A percentile compares a stretch with the other conserved stretches of the same genome.
These are phyloP conservation scores for Cymodocea nodosa DNA, from an alignment of 116 monocot genomes.

Conservation along the genomic window DNA sequence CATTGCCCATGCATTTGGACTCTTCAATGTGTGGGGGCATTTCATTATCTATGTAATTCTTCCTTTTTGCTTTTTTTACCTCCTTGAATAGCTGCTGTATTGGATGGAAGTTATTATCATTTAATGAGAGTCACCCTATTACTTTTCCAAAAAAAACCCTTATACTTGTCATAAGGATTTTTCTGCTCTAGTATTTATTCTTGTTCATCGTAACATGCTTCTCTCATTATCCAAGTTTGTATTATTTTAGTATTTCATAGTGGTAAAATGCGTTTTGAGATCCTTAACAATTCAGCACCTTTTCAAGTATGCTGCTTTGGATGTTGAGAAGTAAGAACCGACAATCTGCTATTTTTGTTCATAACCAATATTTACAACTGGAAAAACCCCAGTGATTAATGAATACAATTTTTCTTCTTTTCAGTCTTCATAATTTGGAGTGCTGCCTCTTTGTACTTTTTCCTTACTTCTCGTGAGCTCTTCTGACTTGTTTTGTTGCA, in stretches of 20 bases:
- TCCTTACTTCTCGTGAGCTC: slow-evolving; percentile 95
- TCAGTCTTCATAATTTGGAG: slow-evolving; percentile 93
- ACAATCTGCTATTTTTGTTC: background rate
- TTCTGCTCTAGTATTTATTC: too few species aligned
- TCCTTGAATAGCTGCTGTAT: too few species aligned
- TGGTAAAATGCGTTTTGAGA: slow-evolving; percentile 8
- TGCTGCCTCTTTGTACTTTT: slow-evolving; percentile 98
- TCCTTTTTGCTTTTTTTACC: too few species aligned
- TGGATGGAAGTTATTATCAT: too few species aligned
- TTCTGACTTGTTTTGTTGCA: slow-evolving; percentile 1
- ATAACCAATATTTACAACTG: background rate
- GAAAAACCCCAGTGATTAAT: background rate
- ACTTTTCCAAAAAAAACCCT: too few species aligned
- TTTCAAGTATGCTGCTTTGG: slow-evolving; percentile 94
- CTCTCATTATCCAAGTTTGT: background rate
- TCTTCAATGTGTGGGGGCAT: too few species aligned
- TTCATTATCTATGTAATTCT: too few species aligned
- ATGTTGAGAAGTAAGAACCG: slow-evolving; percentile 83
- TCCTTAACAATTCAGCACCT: slow-evolving; percentile 86
- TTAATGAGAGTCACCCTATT: too few species aligned
- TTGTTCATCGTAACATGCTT: too few species aligned
- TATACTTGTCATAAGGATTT: too few species aligned
- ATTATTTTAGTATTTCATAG: background rate
- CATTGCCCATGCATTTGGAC: too few species aligned
- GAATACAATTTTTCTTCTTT: slow-evolving; percentile 7